phyloP scores from a whole-genome alignment of 2,329 filamentous ascomycete species.

The Venturia pyrina region DNA sequence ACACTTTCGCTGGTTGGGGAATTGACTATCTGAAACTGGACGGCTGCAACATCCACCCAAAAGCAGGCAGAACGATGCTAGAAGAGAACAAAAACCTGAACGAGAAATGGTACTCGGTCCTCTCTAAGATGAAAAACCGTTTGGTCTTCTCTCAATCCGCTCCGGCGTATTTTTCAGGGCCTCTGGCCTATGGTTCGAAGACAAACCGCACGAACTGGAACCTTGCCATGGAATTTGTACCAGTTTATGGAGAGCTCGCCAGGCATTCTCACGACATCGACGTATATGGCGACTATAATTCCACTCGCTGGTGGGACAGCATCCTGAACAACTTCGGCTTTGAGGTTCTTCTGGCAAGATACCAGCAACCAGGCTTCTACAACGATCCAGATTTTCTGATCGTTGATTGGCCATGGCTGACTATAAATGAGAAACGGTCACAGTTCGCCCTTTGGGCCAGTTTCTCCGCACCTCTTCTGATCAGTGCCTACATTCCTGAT shows the following conservation, averaged over 20 bases:
- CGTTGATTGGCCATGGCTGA: constrained; percentile 32
- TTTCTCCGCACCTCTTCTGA: constrained; percentile 36
- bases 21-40: constrained; percentile 44
- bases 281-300: constrained; percentile 29
- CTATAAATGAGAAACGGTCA: constrained; percentile 32
- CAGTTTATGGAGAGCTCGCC: constrained; percentile 32
- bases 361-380: constrained; percentile 28
- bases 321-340: constrained; percentile 40
- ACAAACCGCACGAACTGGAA: constrained; percentile 36
- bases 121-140: constrained; percentile 44
- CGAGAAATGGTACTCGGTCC: constrained; percentile 33
- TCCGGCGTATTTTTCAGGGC: constrained; percentile 34
- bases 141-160: constrained; percentile 36
- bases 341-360: constrained; percentile 32
- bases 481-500: constrained; percentile 34
- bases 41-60: constrained; percentile 41
- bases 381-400: constrained; percentile 40
- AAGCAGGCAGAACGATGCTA: constrained; percentile 37
- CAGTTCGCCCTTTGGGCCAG: constrained; percentile 41
- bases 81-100: constrained; percentile 42
- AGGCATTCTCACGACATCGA: constrained; percentile 36
- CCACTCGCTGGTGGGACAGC: constrained; percentile 35
- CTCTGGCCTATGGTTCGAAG: constrained; percentile 18
- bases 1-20: constrained; percentile 32
- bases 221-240: constrained; percentile 36